Base-by-base conservation (phyloP, 768 basidiomycete species). In the Calocera cornea region DNA sequence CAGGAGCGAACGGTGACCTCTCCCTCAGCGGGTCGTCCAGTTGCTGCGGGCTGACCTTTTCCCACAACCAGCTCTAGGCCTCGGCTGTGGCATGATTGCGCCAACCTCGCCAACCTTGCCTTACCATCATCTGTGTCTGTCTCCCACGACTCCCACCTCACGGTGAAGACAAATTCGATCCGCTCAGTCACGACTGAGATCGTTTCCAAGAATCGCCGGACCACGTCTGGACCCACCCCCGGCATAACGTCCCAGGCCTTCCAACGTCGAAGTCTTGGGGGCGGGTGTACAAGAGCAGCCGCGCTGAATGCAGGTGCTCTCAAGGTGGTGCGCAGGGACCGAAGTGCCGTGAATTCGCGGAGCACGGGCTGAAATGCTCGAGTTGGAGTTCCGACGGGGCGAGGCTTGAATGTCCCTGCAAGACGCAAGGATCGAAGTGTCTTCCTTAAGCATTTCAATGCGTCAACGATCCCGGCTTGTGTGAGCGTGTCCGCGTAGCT, bases 191-290 rank as follows among this genome's bases (percentile, higher is more conserved):
- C 54, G 54, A 16, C 54, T 10, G 54, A 27, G 24, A 60, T 60
- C 31, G 54, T 60, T 19, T 60, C 54, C 27, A 60, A 16, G 54
- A 60, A 60, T 10, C 54, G 54, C 10, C 54, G 54, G 22, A 60
- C 27, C 11, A 60, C 54, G 31, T 60, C 54, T 19, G 54, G 54
- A 60, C 54, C 54, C 14, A 60, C 54, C 7, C 54, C 54, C 7
- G 54, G 54, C 54, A 60, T 60, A 19, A 60, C 54, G 22, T 60
- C 54, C 54, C 54, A 60, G 2, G 54, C 11, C 54, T 60, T 60
- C 54, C 54, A 60, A 11, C 54, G 24, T 10, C 54, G 54, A 2
- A 60, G 54, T 16, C 14, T 60, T 19, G 54, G 54, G 31, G 54
- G 54, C 24, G 54, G 54, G 22, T 60, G 54, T 16, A 60, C 54